Conservation (phyloP, 805 yeast species). For the Kodamaea nitidulidarum region DNA sequence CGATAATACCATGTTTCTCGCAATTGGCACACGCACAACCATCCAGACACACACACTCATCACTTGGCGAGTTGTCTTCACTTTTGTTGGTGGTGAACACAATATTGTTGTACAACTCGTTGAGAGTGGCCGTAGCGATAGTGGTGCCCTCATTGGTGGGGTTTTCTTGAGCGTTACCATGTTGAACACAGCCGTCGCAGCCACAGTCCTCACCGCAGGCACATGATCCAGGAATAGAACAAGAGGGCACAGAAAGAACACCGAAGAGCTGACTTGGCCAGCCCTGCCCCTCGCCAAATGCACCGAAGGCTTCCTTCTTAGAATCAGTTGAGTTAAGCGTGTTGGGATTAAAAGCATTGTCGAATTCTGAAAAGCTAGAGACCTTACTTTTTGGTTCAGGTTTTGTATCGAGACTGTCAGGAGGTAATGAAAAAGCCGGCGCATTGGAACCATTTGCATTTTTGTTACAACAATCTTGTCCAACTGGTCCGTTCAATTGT, state of each 20-base stretch:
- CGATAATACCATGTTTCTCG: slow-evolving; percentile 43
- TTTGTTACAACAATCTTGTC: too few species aligned
- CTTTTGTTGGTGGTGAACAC: not conserved
- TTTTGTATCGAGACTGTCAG: too few species aligned
- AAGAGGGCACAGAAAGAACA: slow-evolving; percentile 29
- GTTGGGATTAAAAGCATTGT: too few species aligned
- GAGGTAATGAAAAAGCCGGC: too few species aligned
- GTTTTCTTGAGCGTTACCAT: slow-evolving; percentile 18
- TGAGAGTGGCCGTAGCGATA: slow-evolving; percentile 3
- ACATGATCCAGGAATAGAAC: slow-evolving; percentile 36
- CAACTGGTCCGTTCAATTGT: not conserved
- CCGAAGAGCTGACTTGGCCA: slow-evolving; percentile 16
- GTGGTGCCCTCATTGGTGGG: not conserved
- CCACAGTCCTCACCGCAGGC: slow-evolving; percentile 33
- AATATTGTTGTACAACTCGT: slow-evolving; percentile 1
- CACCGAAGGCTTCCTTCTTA: not conserved
- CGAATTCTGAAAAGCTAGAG: too few species aligned
- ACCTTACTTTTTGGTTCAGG: too few species aligned
- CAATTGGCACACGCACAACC: slow-evolving; percentile 39
- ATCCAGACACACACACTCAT: slow-evolving; percentile 25
- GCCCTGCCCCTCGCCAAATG: not conserved
- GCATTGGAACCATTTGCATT: too few species aligned
- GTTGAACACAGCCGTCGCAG: slow-evolving; percentile 36
- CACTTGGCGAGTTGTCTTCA: slow-evolving; percentile 4
- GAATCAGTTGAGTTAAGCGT: too few species aligned